Conservation (phyloP, 2,329 filamentous ascomycete genomes). For the Cladosporium halotolerans region DNA sequence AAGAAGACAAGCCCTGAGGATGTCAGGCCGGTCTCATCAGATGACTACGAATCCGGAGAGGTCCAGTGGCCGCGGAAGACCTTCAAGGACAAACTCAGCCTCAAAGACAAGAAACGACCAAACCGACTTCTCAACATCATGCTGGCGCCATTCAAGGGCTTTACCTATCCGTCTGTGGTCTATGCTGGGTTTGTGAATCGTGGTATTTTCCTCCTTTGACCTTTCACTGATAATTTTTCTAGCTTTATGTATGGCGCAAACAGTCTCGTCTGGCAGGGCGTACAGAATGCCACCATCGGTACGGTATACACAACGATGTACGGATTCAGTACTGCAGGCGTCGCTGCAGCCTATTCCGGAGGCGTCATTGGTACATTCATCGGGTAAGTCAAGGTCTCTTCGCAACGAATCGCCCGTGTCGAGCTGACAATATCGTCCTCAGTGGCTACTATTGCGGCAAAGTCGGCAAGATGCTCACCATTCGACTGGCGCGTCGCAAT, state of each 20-base stretch:
- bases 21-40: constrained; percentile 25
- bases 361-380: constrained; percentile 17
- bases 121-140: constrained; percentile 37
- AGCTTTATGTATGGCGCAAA: constrained; percentile 23
- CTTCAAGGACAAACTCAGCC: constrained; percentile 38
- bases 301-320: constrained; percentile 9
- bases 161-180: constrained; percentile 20
- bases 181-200: constrained; percentile 15
- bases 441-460: constrained; percentile 19
- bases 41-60: constrained; percentile 25
- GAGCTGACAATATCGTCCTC: constrained; percentile 31
- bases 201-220: background rate
- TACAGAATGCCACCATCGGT: constrained; percentile 19
- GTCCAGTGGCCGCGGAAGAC: constrained; percentile 34
- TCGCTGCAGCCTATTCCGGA: constrained; percentile 5
- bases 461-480: constrained; percentile 26
- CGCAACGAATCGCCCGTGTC: constrained; percentile 30
- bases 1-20: constrained; percentile 30
- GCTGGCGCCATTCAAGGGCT: constrained; percentile 21
- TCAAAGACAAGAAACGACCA: constrained; percentile 38
- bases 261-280: constrained; percentile 21
- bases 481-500: constrained; percentile 33
- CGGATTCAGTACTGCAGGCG: constrained; percentile 4
- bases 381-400: constrained; percentile 29
- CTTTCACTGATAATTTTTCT: background rate